Evolutionary conservation across 2,329 filamentous ascomycete genomes (phyloP), one percentile per base, ranked within the genome.

Genomic region (Ramularia endophylla): DNA sequence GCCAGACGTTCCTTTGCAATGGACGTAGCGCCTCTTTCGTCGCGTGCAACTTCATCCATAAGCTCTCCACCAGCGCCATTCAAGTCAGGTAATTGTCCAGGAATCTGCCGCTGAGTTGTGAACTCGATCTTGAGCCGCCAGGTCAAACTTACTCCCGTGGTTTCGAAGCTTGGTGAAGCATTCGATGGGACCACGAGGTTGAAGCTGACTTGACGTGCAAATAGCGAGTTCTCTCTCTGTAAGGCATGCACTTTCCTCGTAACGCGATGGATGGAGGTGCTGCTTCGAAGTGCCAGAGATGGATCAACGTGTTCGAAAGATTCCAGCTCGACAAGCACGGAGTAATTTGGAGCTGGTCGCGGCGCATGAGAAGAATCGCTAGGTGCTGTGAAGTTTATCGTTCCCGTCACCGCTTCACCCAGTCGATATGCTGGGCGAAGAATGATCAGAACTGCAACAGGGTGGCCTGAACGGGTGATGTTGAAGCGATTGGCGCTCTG

Each of bases 61-160:
- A 65, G 36, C 8, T 51, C 51, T 13, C 53, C 47, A 78, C 75
- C 50, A 72, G 70, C 17, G 81, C 85, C 46, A 12, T 94, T 34
- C 6, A 27, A 39, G 17, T 50, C 41, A 11, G 51, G 53, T 1
- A 47, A 51, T 29, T 52, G 20, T 5, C 47, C 52, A 17, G 41
- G 39, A 18, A 49, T 35, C 30, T 51, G 46, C 40, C 54, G 45
- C 36, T 51, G 51, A 15, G 90, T 90, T 18, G 95, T 88, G 65
- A 98, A 98, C 65, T 97, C 89, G 43, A 98, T 80, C 1, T 87
- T 74, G 25, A 98, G 71, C 61, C 84, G 85, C 92, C 92, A 98
- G 52, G 87, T 84, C 18, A 95, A 70, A 50, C 78, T 85, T 3
- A 98, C 78, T 2, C 89, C 89, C 47, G 81, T 94, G 0, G 92